Conservation (phyloP, 2,329 filamentous ascomycete species). For the Seiridium cupressi region DNA sequence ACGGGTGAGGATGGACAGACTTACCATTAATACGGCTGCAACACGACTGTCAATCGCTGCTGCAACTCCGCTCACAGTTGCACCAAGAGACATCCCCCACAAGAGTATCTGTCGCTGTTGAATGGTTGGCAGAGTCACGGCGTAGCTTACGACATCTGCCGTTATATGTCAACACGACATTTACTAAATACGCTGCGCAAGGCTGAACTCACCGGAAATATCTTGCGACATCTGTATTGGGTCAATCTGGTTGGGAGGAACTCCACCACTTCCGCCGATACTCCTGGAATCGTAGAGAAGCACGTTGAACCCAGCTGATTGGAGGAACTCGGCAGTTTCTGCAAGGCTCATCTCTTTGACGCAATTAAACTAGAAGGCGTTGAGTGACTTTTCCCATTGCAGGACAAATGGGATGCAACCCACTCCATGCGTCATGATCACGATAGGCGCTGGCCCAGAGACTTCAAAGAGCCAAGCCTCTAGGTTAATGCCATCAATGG, state of each 20-base stretch:
- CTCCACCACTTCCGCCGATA: slow-evolving; percentile 19
- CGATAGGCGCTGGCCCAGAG: slow-evolving; percentile 10
- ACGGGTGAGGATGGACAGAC: slow-evolving; percentile 15
- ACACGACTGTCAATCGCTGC: slow-evolving; percentile 19
- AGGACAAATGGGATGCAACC: neutral
- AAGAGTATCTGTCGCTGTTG: slow-evolving; percentile 13
- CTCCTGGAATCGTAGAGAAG: slow-evolving; percentile 21
- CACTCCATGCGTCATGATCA: slow-evolving; percentile 24
- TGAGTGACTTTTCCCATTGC: neutral
- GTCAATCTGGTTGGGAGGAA: slow-evolving; percentile 18
- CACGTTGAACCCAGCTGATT: slow-evolving; percentile 11
- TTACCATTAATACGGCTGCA: slow-evolving; percentile 15
- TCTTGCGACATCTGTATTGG: slow-evolving; percentile 17
- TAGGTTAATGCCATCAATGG: slow-evolving; percentile 18
- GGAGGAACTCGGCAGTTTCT: slow-evolving; percentile 7
- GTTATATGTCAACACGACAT: no score
- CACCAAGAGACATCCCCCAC: slow-evolving; percentile 24
- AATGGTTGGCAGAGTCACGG: slow-evolving; percentile 12
- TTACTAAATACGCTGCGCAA: neutral
- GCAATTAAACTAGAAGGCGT: slow-evolving; percentile 20
- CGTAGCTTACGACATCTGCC: slow-evolving; percentile 14
- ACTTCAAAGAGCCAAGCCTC: slow-evolving; percentile 16
- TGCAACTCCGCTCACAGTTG: slow-evolving; percentile 7
- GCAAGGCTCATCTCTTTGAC: slow-evolving; percentile 23
- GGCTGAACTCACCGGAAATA: slow-evolving; percentile 11